Conservation (phyloP, 2,329 filamentous ascomycete genomes). For the Erysiphe pulchra region DNA sequence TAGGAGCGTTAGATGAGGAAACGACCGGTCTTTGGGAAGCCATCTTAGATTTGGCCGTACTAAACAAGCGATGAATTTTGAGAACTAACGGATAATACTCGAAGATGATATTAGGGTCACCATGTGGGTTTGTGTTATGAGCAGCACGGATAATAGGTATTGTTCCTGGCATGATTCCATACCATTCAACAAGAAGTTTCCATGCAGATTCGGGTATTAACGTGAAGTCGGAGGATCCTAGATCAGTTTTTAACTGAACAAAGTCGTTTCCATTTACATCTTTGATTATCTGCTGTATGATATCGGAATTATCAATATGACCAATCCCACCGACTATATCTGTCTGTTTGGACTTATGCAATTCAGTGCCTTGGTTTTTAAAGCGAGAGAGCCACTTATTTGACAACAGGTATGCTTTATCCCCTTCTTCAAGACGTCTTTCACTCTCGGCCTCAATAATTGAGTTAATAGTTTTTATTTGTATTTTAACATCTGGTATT, state of each 20-base stretch:
- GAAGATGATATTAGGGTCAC: slow-evolving; percentile 42
- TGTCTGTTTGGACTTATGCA: slow-evolving; percentile 30
- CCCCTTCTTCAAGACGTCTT: slow-evolving; percentile 35
- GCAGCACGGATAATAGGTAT: slow-evolving; percentile 49
- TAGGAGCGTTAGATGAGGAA: slow-evolving; percentile 20
- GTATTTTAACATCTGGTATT: slow-evolving; percentile 31
- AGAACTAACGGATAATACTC: slow-evolving; percentile 72
- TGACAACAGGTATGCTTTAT: slow-evolving; percentile 55
- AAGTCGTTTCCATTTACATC: slow-evolving; percentile 29
- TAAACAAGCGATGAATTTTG: slow-evolving; percentile 56
- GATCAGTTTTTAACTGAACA: slow-evolving; percentile 45
- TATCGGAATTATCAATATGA: slow-evolving; percentile 66
- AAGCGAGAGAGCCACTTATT: slow-evolving; percentile 55
- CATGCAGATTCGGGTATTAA: slow-evolving; percentile 59
- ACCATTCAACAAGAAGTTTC: slow-evolving; percentile 60
- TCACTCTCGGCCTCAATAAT: slow-evolving; percentile 24
- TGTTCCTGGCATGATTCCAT: slow-evolving; percentile 46
- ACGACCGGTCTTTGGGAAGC: slow-evolving; percentile 34
- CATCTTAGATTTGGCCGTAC: slow-evolving; percentile 27
- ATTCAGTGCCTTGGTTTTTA: slow-evolving; percentile 34
- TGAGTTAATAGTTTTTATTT: slow-evolving; percentile 46
- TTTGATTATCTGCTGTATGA: slow-evolving; percentile 35
- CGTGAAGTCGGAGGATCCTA: slow-evolving; percentile 45
- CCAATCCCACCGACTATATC: slow-evolving; percentile 34
- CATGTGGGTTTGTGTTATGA: slow-evolving; percentile 42